Evolutionary conservation across 768 basidiomycete species (phyloP), one percentile per base, ranked within the genome.

Genomic region (Trametes cingulata): DNA sequence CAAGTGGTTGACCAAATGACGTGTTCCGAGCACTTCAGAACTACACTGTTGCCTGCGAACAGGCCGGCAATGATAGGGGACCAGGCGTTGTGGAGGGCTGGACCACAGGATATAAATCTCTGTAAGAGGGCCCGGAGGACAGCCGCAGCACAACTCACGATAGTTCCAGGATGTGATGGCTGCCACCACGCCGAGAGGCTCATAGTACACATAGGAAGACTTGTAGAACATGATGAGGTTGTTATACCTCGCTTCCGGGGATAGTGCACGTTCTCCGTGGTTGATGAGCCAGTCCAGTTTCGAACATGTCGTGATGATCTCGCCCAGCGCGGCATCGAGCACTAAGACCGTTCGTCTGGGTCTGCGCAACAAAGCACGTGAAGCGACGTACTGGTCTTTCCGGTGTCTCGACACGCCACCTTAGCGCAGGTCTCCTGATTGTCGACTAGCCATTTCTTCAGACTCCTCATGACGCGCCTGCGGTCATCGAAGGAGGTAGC

Each of bases 91-190:
- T 98, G 96, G 57, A 98, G 75, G 35, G 94, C 93, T 95, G 65
- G 15, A n/a, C 48, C 6, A 33, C 10, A 25, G 24, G 20, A 50
- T n/a, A 33, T 53, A 47, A 19, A n/a, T 24, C 15, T 20, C 9
- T 27, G 39, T 33, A 52, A 47, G 56, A 25, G 24, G 42, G 72
- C 29, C 15, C 13, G 12, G 4, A 15, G 4, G 9, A 13, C 14
- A 33, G n/a, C 13, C 2, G 8, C 1, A 20, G 19, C 10, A 29
- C n/a, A 10, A 66, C 82, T 49, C 68, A 94, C 93, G 92, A 71
- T 95, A 95, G 67, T 94, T 95, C 93, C 95, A 98, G 0, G 93
- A 95, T 4, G 98, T 94, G 58, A 96, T 88, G 2, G 87, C 97
- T 45, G 91, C 87, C 14, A 97, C 91, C 0, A 96, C 91, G 24